A percentile compares a stretch with the other conserved stretches of the same genome.
phyloP scores from a whole-genome alignment of 805 yeast species.

The Lipomyces sp. region DNA sequence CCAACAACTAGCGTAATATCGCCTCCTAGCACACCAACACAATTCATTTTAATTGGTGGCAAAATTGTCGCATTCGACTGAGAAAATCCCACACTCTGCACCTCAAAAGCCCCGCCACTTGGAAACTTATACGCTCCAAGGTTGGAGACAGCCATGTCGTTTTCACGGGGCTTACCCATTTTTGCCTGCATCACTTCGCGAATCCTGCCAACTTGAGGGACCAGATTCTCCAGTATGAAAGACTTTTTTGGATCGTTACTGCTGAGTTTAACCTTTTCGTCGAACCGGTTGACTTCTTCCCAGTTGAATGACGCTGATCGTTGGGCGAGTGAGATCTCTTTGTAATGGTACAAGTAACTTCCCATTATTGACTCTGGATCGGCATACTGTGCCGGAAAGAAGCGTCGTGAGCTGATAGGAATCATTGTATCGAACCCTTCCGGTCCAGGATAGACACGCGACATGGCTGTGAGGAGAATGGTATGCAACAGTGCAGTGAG shows the following conservation, averaged over 20 bases:
- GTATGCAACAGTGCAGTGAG: conserved; percentile 25
- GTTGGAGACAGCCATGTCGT: conserved; percentile 18
- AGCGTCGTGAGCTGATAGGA: conserved; percentile 29
- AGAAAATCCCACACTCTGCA: conserved; percentile 10
- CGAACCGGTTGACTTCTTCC: conserved; percentile 17
- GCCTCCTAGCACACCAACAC: conserved; percentile 19
- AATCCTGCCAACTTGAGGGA: conserved; percentile 12
- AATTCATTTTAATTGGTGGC: conserved; percentile 14
- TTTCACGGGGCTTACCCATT: conserved; percentile 6
- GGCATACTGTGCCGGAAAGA: not conserved
- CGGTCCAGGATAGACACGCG: conserved; percentile 12
- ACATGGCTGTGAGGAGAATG: conserved; percentile 2
- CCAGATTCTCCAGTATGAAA: not conserved
- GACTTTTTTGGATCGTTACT: not conserved
- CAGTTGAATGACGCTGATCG: conserved; percentile 3
- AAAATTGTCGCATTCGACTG: conserved; percentile 15
- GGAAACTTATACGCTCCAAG: conserved; percentile 18
- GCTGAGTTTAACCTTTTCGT: not conserved
- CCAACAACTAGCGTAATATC: conserved; percentile 7
- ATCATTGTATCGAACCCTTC: conserved; percentile 19
- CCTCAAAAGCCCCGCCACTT: not conserved
- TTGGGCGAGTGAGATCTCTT: conserved; percentile 10
- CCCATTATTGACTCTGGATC: conserved; percentile 14
- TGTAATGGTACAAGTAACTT: conserved; percentile 11
- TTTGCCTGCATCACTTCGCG: conserved; percentile 3